Evolutionary conservation across 768 basidiomycete species (phyloP), one percentile per base, ranked within the genome.

Genomic region (Boletus bicolor): DNA sequence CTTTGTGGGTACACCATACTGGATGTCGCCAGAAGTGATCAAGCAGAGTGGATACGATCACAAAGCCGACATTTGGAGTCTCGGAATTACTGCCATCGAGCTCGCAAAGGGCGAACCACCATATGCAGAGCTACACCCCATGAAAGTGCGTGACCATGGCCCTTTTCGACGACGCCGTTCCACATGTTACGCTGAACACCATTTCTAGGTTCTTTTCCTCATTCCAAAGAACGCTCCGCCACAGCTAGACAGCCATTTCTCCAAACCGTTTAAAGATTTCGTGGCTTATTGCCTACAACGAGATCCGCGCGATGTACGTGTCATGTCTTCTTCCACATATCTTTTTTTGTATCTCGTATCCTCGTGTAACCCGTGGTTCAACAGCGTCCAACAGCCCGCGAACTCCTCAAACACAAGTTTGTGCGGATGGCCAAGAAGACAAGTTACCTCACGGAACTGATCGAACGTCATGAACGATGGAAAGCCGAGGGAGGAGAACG

Each of bases 21-120:
- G 97, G 97, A 99, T 99, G 97, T 93, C 93, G 7, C 97, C 97
- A 7, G 97, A 99, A 69, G 95, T 98, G 24, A 99, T 99, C 77
- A 98, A 98, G 71, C 97, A 99, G 74, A 96, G 93, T 54, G 97
- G 97, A 5, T 99, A 99, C 73, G 97, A 98, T 66, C 90, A 95
- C 71, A 98, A 98, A 69, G 97, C 97, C 15, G 97, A 99, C 72
- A 98, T 99, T 47, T 99, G 97, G 97, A 93, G 90, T 72, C 75
- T 99, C 59, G 97, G 96, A 14, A 96, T 96, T 64, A 99, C 97
- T 7, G 91, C 93, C 32, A 98, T 98, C 62, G 97, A 99, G 71
- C 79, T 99, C 64, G 97, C 97, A 1, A 95, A 89, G 72, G 96
- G 96, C 30, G 96, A 98, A 69, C 97, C 97, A 37, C 97, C 97